phyloP scores from a whole-genome alignment of 2,329 filamentous ascomycete species.

The Raffaelea arxii region DNA sequence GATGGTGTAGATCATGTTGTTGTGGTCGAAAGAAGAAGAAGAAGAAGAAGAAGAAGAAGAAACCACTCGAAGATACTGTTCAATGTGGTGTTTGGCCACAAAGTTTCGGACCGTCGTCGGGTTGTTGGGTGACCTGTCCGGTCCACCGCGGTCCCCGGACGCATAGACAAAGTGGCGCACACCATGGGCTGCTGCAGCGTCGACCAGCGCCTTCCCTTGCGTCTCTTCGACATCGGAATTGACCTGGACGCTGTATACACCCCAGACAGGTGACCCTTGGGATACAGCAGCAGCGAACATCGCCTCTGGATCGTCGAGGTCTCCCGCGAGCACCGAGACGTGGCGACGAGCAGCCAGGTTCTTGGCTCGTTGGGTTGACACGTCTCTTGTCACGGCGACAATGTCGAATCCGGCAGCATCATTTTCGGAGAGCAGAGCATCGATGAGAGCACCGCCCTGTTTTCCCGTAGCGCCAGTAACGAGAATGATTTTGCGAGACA shows the following conservation, averaged over 20 bases:
- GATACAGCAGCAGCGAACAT: too few species aligned
- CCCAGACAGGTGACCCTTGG: conserved; percentile 41
- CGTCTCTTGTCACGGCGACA: too few species aligned
- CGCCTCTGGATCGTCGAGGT: too few species aligned
- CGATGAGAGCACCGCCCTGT: too few species aligned
- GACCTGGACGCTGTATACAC: conserved; percentile 47
- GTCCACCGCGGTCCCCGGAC: conserved; percentile 54
- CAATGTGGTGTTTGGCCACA: conserved; percentile 47
- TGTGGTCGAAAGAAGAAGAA: too few species aligned
- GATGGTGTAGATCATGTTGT: conserved; percentile 25
- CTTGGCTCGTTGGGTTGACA: too few species aligned
- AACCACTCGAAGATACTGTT: conserved; percentile 41
- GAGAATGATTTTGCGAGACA: too few species aligned
- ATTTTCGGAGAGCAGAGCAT: too few species aligned
- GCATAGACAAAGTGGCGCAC: conserved; percentile 52
- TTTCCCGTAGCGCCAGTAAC: too few species aligned
- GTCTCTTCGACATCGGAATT: conserved; percentile 28
- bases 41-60: conserved; percentile 9
- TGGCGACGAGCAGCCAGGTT: too few species aligned
- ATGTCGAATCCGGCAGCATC: too few species aligned
- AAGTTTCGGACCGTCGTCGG: conserved; percentile 49
- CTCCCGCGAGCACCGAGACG: too few species aligned
- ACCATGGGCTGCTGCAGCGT: conserved; percentile 35
- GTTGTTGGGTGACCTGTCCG: conserved; percentile 34
- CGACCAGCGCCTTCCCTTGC: conserved; percentile 44